Percentiles rank a stretch among this genome's conserved stretches.
Conservation (phyloP, 2,329 filamentous ascomycete genomes). For the Ceratocystiopsis minuta region DNA sequence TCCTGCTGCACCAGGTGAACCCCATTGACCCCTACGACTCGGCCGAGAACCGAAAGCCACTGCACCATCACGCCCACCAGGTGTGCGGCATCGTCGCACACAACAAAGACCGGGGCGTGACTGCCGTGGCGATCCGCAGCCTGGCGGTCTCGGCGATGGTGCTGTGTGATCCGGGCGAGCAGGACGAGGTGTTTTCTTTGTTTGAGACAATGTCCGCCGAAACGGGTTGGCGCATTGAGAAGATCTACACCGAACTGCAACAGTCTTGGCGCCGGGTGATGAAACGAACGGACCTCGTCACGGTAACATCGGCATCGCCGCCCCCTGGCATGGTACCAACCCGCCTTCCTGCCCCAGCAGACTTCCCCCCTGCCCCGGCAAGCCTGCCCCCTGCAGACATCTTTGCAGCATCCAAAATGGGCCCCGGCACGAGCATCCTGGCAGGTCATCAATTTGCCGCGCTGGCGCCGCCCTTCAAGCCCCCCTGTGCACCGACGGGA, state of each 20-base stretch:
- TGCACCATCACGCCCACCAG: conserved; percentile 59
- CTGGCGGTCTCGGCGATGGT: conserved; percentile 61
- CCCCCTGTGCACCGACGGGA: neutral
- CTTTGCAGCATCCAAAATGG: too few species aligned
- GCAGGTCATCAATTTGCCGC: neutral
- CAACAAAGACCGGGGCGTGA: conserved; percentile 61
- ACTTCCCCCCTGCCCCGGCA: too few species aligned
- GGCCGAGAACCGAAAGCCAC: conserved; percentile 51
- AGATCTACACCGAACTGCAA: conserved; percentile 55
- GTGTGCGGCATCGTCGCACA: conserved; percentile 83
- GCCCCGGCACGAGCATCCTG: too few species aligned
- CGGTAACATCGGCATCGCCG: too few species aligned
- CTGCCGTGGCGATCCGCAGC: conserved; percentile 61
- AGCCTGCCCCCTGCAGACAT: too few species aligned
- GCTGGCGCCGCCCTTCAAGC: neutral
- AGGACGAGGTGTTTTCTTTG: conserved; percentile 63
- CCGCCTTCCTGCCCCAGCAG: too few species aligned
- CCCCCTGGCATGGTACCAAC: too few species aligned
- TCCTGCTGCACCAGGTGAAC: conserved; percentile 63
- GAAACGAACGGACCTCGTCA: neutral
- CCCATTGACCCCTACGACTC: conserved; percentile 43
- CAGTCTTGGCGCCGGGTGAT: conserved; percentile 61
- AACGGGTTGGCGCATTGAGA: conserved; percentile 61
- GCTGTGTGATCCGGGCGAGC: conserved; percentile 49
- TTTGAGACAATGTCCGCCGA: conserved; percentile 57